A percentile compares a stretch with the other conserved stretches of the same genome.
Conservation (phyloP, 2,329 filamentous ascomycete species). For the Furcasterigmium furcatum region DNA sequence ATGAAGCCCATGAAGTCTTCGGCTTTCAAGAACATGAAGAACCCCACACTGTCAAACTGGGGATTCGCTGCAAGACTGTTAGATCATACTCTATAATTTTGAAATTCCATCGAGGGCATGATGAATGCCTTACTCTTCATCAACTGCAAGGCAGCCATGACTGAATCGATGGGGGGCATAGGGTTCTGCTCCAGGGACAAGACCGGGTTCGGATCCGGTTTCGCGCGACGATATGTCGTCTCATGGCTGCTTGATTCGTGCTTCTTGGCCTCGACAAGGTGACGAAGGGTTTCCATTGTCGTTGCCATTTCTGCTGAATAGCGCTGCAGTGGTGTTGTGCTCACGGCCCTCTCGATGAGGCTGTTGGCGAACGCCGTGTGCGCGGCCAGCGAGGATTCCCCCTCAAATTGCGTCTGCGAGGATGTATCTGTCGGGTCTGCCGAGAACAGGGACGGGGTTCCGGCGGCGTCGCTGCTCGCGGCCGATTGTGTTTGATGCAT, state of each 20-base stretch:
- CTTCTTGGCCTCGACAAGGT: slow-evolving; percentile 9
- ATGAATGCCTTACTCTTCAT: slow-evolving; percentile 4
- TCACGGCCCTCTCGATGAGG: slow-evolving; percentile 14
- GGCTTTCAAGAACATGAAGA: slow-evolving; percentile 1
- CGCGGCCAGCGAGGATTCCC: slow-evolving; percentile 14
- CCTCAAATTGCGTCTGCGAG: slow-evolving; percentile 12
- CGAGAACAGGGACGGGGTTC: not conserved
- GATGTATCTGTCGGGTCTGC: not conserved
- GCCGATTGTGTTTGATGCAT: slow-evolving; percentile 6
- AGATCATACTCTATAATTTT: not conserved
- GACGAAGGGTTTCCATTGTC: slow-evolving; percentile 9
- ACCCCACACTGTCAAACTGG: slow-evolving; percentile 2
- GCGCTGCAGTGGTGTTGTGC: slow-evolving; percentile 8
- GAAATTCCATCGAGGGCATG: too few species aligned
- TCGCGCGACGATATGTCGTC: not conserved
- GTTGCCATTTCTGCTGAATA: slow-evolving; percentile 16
- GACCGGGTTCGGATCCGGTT: not conserved
- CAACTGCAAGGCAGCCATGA: slow-evolving; percentile 9
- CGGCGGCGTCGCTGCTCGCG: not conserved
- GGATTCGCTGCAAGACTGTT: slow-evolving; percentile 1
- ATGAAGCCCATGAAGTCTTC: slow-evolving; percentile 13
- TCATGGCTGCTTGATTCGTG: slow-evolving; percentile 5
- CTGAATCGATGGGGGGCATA: slow-evolving; percentile 11
- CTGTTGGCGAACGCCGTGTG: slow-evolving; percentile 17
- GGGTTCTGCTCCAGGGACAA: slow-evolving; percentile 5